Conservation (phyloP, 2,329 filamentous ascomycete species). For the Scleromitrula shiraiana region DNA sequence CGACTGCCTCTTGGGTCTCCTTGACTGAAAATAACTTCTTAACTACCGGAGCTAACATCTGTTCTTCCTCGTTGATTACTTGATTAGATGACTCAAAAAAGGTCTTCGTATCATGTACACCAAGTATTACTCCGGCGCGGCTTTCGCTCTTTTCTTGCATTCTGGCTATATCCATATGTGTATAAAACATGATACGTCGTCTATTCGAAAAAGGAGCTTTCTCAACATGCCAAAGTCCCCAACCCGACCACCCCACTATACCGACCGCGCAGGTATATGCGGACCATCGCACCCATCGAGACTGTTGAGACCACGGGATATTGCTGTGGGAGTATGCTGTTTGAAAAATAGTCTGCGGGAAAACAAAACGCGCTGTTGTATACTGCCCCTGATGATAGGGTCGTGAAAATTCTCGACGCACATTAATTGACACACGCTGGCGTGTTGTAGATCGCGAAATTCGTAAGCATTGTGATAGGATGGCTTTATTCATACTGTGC, state of each 20-base stretch:
- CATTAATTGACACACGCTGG: too few relatives aligned
- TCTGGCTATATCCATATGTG: neutral
- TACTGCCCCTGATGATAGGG: neutral
- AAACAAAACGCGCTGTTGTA: neutral
- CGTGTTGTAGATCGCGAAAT: too few relatives aligned
- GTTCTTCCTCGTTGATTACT: neutral
- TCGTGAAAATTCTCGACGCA: neutral
- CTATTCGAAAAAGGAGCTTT: neutral
- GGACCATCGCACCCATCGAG: neutral
- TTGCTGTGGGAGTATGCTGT: neutral
- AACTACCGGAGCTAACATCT: neutral
- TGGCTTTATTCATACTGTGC: too few relatives aligned
- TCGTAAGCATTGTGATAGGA: too few relatives aligned
- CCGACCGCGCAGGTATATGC: neutral
- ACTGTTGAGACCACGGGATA: neutral
- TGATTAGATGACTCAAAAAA: neutral
- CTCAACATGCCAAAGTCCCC: neutral
- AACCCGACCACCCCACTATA: neutral
- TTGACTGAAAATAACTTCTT: neutral
- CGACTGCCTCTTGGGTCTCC: too few relatives aligned
- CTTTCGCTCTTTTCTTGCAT: neutral
- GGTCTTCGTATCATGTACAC: neutral
- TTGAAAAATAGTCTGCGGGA: neutral
- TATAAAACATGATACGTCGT: neutral
- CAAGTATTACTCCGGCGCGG: neutral